A percentile compares a stretch with the other conserved stretches of the same genome.
Conservation (phyloP, 331 rosid species). For the Quercus tomentella region DNA sequence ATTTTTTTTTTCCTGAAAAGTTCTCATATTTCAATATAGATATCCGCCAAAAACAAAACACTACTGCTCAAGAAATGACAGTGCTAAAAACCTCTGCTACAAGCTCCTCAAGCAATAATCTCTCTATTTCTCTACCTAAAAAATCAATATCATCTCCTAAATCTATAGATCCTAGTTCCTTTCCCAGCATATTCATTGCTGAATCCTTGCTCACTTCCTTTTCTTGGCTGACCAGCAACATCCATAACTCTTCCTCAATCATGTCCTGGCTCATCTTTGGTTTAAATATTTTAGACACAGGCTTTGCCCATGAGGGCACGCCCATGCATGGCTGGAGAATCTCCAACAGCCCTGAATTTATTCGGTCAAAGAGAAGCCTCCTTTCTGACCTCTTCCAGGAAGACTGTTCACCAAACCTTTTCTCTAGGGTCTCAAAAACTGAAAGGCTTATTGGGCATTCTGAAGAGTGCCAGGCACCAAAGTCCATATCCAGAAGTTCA, state of each 20-base stretch:
- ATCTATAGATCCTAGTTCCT: conserved; percentile 55
- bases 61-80: conserved; percentile 26
- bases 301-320: conserved; percentile 45
- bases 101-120: conserved; percentile 60
- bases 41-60: conserved; percentile 14
- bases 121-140: conserved; percentile 61
- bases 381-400: conserved; percentile 74
- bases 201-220: conserved; percentile 44
- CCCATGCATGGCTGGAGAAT: conserved; percentile 49
- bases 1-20: conserved; percentile 1
- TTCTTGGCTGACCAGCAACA: conserved; percentile 47
- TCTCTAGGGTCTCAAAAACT: conserved; percentile 63
- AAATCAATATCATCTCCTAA: conserved; percentile 54
- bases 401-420: conserved; percentile 66
- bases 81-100: conserved; percentile 46
- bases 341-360: conserved; percentile 51
- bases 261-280: conserved; percentile 28
- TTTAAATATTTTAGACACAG: conserved; percentile 52
- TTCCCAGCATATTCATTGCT: conserved; percentile 31
- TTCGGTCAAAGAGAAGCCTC: conserved; percentile 73
- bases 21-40: background rate
- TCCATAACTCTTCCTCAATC: conserved; percentile 78
- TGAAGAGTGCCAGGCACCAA: conserved; percentile 38
- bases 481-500: conserved; percentile 31
- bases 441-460: conserved; percentile 61